Percentiles rank a stretch among this genome's conserved stretches.
phyloP scores from a whole-genome alignment of 768 basidiomycete genomes.

The Cyclocybe aegerita region DNA sequence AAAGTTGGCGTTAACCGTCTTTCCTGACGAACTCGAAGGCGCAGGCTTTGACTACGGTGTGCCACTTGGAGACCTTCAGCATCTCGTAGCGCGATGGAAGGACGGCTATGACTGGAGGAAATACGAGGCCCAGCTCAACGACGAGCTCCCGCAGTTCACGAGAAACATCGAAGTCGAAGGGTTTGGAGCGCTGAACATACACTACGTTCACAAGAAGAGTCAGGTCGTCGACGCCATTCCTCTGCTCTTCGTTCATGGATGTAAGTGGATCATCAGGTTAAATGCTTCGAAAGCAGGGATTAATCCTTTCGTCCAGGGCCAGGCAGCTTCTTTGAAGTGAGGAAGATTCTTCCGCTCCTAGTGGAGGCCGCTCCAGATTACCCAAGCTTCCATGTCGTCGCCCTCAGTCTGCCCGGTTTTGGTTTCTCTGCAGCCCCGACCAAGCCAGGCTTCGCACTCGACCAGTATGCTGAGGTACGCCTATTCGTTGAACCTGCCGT shows the following conservation, averaged over 20 bases:
- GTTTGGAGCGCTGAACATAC: conserved; percentile 42
- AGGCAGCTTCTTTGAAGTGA: conserved; percentile 53
- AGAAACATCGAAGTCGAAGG: conserved; percentile 45
- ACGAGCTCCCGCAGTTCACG: conserved; percentile 53
- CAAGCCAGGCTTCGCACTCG: conserved; percentile 45
- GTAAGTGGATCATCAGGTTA: conserved; percentile 20
- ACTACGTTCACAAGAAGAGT: conserved; percentile 58
- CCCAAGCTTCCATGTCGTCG: conserved; percentile 64
- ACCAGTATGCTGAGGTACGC: conserved; percentile 52
- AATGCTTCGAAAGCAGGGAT: not conserved
- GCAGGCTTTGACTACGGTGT: conserved; percentile 51
- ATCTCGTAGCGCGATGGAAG: conserved; percentile 49
- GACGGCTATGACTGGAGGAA: conserved; percentile 54
- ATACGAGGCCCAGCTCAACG: conserved; percentile 48
- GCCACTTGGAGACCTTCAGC: conserved; percentile 46
- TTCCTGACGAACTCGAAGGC: conserved; percentile 57
- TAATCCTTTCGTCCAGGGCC: conserved; percentile 43
- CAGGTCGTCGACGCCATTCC: conserved; percentile 43
- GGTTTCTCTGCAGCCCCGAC: conserved; percentile 58
- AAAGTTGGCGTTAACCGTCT: conserved; percentile 44
- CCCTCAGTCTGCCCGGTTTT: conserved; percentile 55
- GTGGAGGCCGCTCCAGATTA: conserved; percentile 36
- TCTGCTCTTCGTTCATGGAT: conserved; percentile 59
- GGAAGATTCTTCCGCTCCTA: conserved; percentile 54
- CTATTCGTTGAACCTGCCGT: conserved; percentile 27